phyloP scores from a whole-genome alignment of 176 grass and related monocot species.

The Carex littledalei region DNA sequence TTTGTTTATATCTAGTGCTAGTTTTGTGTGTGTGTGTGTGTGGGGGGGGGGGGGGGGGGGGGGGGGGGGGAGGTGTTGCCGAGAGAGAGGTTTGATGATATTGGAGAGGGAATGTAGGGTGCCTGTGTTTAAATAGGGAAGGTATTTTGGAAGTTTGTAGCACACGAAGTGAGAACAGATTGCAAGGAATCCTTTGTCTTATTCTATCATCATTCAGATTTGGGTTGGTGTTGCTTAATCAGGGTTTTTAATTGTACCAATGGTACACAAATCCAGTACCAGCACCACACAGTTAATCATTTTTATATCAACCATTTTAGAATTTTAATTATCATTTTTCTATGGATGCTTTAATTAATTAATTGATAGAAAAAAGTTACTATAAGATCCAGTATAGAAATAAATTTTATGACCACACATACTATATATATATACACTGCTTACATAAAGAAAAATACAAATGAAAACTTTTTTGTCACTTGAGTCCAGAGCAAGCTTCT shows the following conservation, averaged over 20 bases:
- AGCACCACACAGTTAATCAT: neutral
- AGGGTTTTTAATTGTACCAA: neutral
- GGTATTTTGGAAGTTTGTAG: constrained; percentile 15
- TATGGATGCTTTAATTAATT: neutral
- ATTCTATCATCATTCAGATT: neutral
- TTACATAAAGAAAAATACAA: neutral
- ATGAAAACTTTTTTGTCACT: neutral
- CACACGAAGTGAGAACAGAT: constrained; percentile 12
- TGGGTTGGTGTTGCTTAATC: neutral
- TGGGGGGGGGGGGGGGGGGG: neutral
- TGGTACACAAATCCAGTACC: neutral
- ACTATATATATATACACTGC: neutral
- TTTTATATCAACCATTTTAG: neutral
- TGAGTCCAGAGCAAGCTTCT: neutral
- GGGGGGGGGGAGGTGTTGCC: neutral
- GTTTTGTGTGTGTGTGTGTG: neutral
- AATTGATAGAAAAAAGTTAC: neutral
- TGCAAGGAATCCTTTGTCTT: constrained; percentile 25
- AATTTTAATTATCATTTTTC: neutral
- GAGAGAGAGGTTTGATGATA: neutral
- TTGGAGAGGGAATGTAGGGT: neutral
- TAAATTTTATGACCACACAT: neutral
- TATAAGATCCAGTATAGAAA: neutral
- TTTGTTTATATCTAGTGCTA: neutral
- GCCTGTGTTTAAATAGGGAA: neutral